These are phyloP conservation scores for Fusarium tricinctum DNA, from an alignment of 2,329 filamentous ascomycete species.

Conservation along the genomic window DNA sequence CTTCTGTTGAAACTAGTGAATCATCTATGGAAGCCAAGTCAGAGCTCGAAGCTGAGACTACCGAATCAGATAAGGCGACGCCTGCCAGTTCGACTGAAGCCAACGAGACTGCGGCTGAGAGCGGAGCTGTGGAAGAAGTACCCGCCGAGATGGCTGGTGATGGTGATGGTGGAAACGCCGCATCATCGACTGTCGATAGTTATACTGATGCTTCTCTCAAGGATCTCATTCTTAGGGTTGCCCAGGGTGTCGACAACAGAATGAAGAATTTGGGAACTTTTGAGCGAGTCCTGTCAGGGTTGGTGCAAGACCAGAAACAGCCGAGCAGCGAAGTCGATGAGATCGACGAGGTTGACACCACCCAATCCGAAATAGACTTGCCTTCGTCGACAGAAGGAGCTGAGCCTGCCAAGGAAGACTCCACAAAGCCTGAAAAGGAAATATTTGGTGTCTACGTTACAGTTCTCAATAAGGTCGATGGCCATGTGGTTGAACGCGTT, in stretches of 20 bases:
- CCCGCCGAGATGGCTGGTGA: constrained; percentile 5
- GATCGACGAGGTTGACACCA: constrained; percentile 11
- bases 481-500: constrained; percentile 73
- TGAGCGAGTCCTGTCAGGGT: constrained; percentile 64
- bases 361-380: background rate
- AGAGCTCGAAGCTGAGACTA: background rate
- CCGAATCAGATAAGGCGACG: constrained; percentile 1
- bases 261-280: constrained; percentile 62
- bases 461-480: constrained; percentile 80
- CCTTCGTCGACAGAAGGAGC: background rate
- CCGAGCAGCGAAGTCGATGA: constrained; percentile 24
- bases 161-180: background rate
- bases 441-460: constrained; percentile 78
- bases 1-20: constrained; percentile 1
- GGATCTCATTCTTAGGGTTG: constrained; percentile 67
- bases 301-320: constrained; percentile 58
- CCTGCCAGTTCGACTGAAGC: background rate
- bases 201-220: constrained; percentile 54
- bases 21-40: background rate
- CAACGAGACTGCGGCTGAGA: constrained; percentile 3
- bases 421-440: background rate
- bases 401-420: background rate
- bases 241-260: constrained; percentile 60
- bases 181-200: constrained; percentile 1
- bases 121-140: background rate